Evolutionary conservation across 352 stramenopile species (phyloP).

Genomic region (Lagenidium giganteum): DNA sequence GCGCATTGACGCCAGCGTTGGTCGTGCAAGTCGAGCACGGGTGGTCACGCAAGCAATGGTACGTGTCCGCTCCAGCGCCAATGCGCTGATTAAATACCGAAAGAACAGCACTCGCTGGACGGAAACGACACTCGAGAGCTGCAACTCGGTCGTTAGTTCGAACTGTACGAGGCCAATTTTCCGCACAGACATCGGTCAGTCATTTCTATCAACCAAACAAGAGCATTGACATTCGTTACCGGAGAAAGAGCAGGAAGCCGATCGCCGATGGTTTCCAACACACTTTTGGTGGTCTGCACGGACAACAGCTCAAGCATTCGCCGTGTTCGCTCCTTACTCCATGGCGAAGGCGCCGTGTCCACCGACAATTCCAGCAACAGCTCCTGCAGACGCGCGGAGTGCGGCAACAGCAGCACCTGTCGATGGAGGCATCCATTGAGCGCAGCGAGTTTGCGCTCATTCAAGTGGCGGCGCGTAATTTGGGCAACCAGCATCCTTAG

Average conservation of each 20-base stretch:
- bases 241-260: slow-evolving; percentile 25
- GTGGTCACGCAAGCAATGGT: too few relatives aligned
- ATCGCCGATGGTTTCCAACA: neutral
- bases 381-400: slow-evolving; percentile 31
- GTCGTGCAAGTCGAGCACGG: too few relatives aligned
- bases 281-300: slow-evolving; percentile 4
- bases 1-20: too few relatives aligned
- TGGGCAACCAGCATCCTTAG: slow-evolving; percentile 45
- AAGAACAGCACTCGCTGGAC: slow-evolving; percentile 58
- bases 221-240: slow-evolving; percentile 17
- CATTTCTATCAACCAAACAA: neutral
- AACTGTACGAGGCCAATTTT: too few relatives aligned
- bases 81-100: slow-evolving; percentile 35
- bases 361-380: slow-evolving; percentile 29
- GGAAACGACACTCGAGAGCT: slow-evolving; percentile 37
- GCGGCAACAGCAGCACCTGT: slow-evolving; percentile 37
- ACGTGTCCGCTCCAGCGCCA: slow-evolving; percentile 26
- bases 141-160: slow-evolving; percentile 25
- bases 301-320: slow-evolving; percentile 7
- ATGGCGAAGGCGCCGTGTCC: neutral
- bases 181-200: too few relatives aligned
- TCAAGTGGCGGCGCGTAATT: slow-evolving; percentile 47
- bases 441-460: slow-evolving; percentile 40
- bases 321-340: neutral
- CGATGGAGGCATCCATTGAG: slow-evolving; percentile 43